phyloP scores from a whole-genome alignment of 2,329 filamentous ascomycete species.

The Fusarium oxysporum region DNA sequence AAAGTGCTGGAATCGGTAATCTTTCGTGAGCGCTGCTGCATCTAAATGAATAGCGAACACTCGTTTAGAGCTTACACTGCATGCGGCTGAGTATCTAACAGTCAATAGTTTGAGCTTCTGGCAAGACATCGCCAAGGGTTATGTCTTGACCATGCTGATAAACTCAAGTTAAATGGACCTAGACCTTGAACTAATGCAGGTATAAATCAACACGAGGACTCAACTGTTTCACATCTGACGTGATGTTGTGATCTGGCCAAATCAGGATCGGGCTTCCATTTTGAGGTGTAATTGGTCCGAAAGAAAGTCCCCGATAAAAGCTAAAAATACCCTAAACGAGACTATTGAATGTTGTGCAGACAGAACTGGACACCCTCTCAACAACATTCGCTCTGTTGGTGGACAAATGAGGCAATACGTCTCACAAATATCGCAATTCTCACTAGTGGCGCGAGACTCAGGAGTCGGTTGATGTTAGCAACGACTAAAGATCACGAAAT shows the following conservation, averaged over 20 bases:
- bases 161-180: too few species aligned
- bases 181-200: not conserved
- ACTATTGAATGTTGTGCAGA: constrained; percentile 8
- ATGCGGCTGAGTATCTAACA: not conserved
- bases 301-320: not conserved
- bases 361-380: not conserved
- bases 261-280: not conserved
- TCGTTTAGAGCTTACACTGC: not conserved
- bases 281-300: not conserved
- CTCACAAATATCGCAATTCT: not conserved
- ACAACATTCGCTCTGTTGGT: not conserved
- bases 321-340: constrained; percentile 14
- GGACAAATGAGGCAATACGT: not conserved
- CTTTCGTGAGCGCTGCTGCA: not conserved
- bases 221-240: not conserved
- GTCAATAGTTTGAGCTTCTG: not conserved
- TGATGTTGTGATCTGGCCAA: not conserved
- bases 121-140: too few species aligned
- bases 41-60: too few species aligned
- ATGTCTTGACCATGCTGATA: too few species aligned
- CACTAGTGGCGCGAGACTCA: not conserved
- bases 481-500: not conserved
- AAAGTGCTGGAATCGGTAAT: not conserved
- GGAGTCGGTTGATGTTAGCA: too few species aligned
- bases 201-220: not conserved